Evolutionary conservation across 208 protist species (phyloP), one percentile per base, ranked within the genome.

Genomic region (Acanthamoeba culbertsoni): DNA sequence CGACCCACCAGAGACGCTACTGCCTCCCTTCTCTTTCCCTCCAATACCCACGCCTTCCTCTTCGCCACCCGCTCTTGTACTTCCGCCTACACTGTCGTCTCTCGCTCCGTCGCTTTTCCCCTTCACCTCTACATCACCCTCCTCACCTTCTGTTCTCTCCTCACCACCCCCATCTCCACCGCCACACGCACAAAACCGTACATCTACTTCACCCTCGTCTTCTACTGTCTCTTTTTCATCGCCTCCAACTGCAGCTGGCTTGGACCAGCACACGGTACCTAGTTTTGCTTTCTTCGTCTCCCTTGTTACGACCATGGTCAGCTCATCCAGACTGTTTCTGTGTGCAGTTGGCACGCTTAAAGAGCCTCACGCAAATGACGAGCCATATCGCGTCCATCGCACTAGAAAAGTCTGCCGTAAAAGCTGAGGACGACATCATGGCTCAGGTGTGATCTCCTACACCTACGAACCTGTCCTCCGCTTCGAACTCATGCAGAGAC

Each of bases 281-380:
- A 26, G 1, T 5, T 40, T 48, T 20, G 26, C 2, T 3, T 20
- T 77, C 7, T 77, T 14, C 40, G 5, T n/a, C n/a, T n/a, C 16
- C n/a, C 12, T 14, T 75, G 12, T 75, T 16, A 26, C 35, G 18
- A 5, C n/a, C 28, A n/a, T 2, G 2, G 6, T 35, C 20, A 12
- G 23, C 40, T 79, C 48, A 55, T 55, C 12, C 48, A 23, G 35
- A 51, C 68, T 10, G 8, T 7, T 35, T 75, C 33, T 8, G 26
- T 37, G 33, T 14, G 35, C 43, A 84, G 73, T 23, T 84, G 1
- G 73, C 73, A 18, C 73, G 73, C 16, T 37, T 84, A n/a, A 84
- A 84, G 28, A 84, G 73, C 45, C 73, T 84, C 73, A 84, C 73
- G 28, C 73, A 84, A 42, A 84, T 84, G 73, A 84, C 73, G 42